Base-by-base conservation (phyloP, 2,329 filamentous ascomycete species). In the Ramularia collo-cygni region DNA sequence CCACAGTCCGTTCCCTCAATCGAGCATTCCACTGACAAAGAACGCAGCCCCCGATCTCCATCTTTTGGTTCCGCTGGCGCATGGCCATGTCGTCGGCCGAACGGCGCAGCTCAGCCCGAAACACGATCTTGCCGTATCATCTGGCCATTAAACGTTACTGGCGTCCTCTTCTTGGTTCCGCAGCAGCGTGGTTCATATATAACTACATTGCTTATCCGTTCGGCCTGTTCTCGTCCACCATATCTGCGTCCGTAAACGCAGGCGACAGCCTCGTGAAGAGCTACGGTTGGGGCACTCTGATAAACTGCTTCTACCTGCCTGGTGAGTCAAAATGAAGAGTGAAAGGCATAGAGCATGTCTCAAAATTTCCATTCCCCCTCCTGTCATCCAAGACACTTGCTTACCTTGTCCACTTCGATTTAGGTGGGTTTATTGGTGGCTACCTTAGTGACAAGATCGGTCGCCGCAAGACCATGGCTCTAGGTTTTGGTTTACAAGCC, bases 291-390 rank as follows among this genome's bases (percentile, higher is more conserved):
- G 88, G 86, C 58, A 86, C 83, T 0, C 74, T 94, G 19, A 79
- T 92, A 67, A 93, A 92, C 60, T 66, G 86, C 46, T 94, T 94
- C 63, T 92, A 92, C 61, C 74, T 93, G 34, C 87, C 86, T 0
- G n/a, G n/a, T n/a, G n/a, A n/a, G n/a, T n/a, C n/a, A n/a, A n/a
- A n/a, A n/a, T n/a, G n/a, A n/a, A n/a, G n/a, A n/a, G n/a, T n/a
- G n/a, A n/a, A n/a, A n/a, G n/a, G n/a, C n/a, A n/a, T n/a, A n/a
- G n/a, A n/a, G n/a, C n/a, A n/a, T n/a, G n/a, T n/a, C n/a, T n/a
- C n/a, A n/a, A n/a, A n/a, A n/a, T n/a, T n/a, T n/a, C n/a, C n/a
- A n/a, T n/a, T n/a, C n/a, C n/a, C n/a, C n/a, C n/a, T n/a, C n/a
- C n/a, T n/a, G n/a, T n/a, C n/a, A n/a, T n/a, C n/a, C n/a, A n/a